Evolutionary conservation across 164 flowering plant genomes (phyloP).

Genomic region (Brasenia schreberi): DNA sequence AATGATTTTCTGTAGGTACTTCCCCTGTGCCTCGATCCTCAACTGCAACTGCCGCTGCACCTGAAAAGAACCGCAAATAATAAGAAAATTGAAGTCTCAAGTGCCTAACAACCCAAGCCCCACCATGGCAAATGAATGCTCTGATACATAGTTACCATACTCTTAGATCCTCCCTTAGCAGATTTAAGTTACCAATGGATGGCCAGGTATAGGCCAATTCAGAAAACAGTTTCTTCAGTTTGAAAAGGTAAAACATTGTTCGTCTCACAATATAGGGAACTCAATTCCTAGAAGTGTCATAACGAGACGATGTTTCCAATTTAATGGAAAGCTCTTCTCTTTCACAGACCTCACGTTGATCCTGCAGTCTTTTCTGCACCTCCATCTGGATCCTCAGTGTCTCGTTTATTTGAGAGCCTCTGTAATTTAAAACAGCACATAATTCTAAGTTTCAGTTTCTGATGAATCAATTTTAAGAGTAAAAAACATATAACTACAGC

Average conservation of each 20-base stretch:
- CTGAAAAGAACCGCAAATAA: constrained; percentile 13
- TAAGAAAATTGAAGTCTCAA: constrained; percentile 3
- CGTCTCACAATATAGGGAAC: no score
- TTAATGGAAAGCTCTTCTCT: not conserved
- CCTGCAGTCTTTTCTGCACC: constrained; percentile 68
- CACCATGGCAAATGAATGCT: no score
- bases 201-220: no score
- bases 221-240: no score
- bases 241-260: no score
- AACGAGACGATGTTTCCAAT: no score
- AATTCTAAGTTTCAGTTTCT: not conserved
- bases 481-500: no score
- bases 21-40: constrained; percentile 71
- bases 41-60: constrained; percentile 65
- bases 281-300: no score
- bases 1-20: constrained; percentile 60
- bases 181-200: not conserved
- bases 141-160: no score
- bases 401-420: constrained; percentile 54
- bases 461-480: not conserved
- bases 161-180: no score
- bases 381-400: constrained; percentile 65
- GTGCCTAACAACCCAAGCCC: not conserved
- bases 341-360: constrained; percentile 51
- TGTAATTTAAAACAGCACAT: constrained; percentile 6